Percentiles rank a stretch among this genome's conserved stretches.
Evolutionary conservation across 2,329 filamentous ascomycete species (phyloP).

Genomic region (Hypoxylon sp.): DNA sequence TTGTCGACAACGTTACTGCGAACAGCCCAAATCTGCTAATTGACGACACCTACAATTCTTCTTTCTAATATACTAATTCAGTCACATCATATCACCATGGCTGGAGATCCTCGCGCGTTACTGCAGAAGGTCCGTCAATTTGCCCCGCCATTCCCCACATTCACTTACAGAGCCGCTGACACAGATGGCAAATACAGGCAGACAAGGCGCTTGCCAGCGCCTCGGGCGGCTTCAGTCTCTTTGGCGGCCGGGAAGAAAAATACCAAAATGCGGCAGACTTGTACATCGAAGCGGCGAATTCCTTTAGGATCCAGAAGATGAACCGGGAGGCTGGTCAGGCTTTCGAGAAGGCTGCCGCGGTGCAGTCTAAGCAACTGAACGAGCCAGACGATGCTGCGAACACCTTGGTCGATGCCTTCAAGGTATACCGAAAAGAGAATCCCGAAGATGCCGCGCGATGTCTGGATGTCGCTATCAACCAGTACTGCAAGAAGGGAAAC

Average conservation of each 20-base stretch:
- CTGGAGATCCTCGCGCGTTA: conserved; percentile 81
- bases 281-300: conserved; percentile 90
- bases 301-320: conserved; percentile 88
- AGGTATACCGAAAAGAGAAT: conserved; percentile 89
- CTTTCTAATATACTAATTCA: conserved; percentile 6
- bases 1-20: conserved; percentile 33
- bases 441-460: conserved; percentile 86
- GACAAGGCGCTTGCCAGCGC: conserved; percentile 84
- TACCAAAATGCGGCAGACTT: conserved; percentile 90
- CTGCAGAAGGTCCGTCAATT: conserved; percentile 76
- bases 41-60: conserved; percentile 7
- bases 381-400: conserved; percentile 95
- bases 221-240: conserved; percentile 86
- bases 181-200: conserved; percentile 70
- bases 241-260: conserved; percentile 88
- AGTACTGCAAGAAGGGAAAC: conserved; percentile 91
- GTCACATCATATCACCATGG: conserved; percentile 64
- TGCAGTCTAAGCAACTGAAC: conserved; percentile 85
- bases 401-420: conserved; percentile 90
- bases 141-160: conserved; percentile 48
- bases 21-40: conserved; percentile 5
- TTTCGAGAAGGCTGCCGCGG: conserved; percentile 86
- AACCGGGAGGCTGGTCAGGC: conserved; percentile 87
- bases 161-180: conserved; percentile 39
- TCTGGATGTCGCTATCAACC: conserved; percentile 81